Conservation (phyloP, 2,329 filamentous ascomycete genomes). For the Claviceps humidiphila region DNA sequence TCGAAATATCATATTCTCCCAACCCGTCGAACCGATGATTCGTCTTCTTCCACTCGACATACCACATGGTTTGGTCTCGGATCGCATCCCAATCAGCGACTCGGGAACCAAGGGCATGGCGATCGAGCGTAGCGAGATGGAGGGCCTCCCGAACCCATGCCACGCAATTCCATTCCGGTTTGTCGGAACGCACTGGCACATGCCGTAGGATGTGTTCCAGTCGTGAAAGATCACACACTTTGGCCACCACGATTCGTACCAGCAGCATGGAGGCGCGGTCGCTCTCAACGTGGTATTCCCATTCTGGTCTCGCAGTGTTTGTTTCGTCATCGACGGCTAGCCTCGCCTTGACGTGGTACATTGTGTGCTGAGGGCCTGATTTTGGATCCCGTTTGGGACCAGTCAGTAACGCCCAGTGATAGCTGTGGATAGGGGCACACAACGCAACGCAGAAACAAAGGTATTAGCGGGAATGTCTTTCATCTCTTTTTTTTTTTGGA, state of each 20-base stretch:
- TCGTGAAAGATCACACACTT: slow-evolving; percentile 2
- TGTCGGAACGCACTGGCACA: slow-evolving; percentile 3
- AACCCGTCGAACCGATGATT: slow-evolving; percentile 6
- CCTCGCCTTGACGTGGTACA: slow-evolving; percentile 6
- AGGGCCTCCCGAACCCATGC: slow-evolving; percentile 6
- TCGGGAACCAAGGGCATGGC: slow-evolving; percentile 1
- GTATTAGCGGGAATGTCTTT: background rate
- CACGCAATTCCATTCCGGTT: slow-evolving; percentile 4
- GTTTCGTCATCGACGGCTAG: slow-evolving; percentile 4
- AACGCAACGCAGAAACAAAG: background rate
- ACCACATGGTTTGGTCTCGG: slow-evolving; percentile 5
- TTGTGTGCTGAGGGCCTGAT: slow-evolving; percentile 1
- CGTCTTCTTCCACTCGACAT: slow-evolving; percentile 6
- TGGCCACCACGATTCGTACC: slow-evolving; percentile 3
- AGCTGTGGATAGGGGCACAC: background rate
- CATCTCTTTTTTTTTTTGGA: background rate
- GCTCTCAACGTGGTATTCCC: slow-evolving; percentile 4
- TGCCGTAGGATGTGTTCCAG: slow-evolving; percentile 3
- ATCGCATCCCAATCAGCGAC: slow-evolving; percentile 4
- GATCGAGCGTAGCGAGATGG: background rate
- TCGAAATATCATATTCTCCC: slow-evolving; percentile 3
- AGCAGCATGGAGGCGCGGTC: slow-evolving; percentile 4
- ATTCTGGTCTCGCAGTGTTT: slow-evolving; percentile 1
- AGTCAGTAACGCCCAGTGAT: slow-evolving; percentile 6
- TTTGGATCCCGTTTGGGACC: slow-evolving; percentile 3